Conservation (phyloP, 352 stramenopile species). For the Phytophthora hybrid region DNA sequence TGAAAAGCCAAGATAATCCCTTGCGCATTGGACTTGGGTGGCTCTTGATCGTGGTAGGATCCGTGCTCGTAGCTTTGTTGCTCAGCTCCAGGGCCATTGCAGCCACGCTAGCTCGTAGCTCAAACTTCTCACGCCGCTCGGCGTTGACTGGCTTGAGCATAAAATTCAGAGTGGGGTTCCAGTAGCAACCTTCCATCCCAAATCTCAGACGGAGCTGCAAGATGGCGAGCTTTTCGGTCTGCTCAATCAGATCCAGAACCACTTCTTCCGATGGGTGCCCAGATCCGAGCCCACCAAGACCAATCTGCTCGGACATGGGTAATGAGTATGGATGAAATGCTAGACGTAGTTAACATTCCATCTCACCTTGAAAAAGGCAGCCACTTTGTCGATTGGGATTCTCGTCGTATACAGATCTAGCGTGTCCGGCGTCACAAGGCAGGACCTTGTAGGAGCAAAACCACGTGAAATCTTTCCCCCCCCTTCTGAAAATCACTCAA, state of each 20-base stretch:
- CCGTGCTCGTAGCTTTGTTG: background rate
- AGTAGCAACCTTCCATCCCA: slow-evolving; percentile 3
- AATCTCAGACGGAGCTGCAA: slow-evolving; percentile 17
- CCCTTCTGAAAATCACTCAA: background rate
- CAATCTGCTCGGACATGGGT: background rate
- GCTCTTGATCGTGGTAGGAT: background rate
- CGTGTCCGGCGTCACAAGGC: slow-evolving; percentile 5
- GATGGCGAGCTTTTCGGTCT: background rate
- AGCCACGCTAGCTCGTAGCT: slow-evolving; percentile 19
- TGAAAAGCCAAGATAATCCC: background rate
- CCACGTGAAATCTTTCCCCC: background rate
- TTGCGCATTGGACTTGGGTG: background rate
- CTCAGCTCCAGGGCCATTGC: background rate
- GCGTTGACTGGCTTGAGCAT: background rate
- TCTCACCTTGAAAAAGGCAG: slow-evolving; percentile 13
- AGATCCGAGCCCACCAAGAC: background rate
- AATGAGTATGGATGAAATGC: background rate
- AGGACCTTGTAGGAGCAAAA: background rate
- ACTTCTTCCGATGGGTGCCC: background rate
- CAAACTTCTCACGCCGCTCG: slow-evolving; percentile 8
- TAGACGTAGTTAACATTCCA: background rate
- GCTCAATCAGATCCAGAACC: slow-evolving; percentile 4
- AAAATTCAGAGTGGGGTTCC: slow-evolving; percentile 15
- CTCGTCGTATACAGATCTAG: slow-evolving; percentile 1
- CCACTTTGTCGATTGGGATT: slow-evolving; percentile 19